Percentiles rank a stretch among this genome's conserved stretches.
Evolutionary conservation across 2,329 filamentous ascomycete genomes (phyloP).

Genomic region (Paecilomyces formosus): DNA sequence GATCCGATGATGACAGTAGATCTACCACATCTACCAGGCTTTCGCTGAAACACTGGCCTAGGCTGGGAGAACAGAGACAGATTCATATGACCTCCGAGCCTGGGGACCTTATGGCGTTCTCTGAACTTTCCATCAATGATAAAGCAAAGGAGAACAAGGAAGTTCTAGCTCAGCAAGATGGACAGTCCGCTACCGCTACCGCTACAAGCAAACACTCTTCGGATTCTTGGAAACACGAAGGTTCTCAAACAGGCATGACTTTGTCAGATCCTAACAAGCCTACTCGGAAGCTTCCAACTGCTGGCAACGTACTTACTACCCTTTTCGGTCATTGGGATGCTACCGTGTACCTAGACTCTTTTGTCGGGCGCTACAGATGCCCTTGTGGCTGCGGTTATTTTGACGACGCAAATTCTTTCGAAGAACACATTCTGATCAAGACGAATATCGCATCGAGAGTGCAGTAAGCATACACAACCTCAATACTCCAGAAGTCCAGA

Average conservation of each 20-base stretch:
- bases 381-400: slow-evolving; percentile 23
- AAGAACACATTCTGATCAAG: slow-evolving; percentile 21
- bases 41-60: slow-evolving; percentile 18
- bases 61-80: slow-evolving; percentile 1
- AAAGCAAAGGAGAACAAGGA: background rate
- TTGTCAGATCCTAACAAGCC: background rate
- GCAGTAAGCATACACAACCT: slow-evolving; percentile 8
- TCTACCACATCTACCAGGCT: slow-evolving; percentile 3
- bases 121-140: slow-evolving; percentile 2
- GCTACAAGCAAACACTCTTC: background rate
- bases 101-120: slow-evolving; percentile 15
- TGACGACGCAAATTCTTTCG: slow-evolving; percentile 16
- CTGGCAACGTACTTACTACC: slow-evolving; percentile 7
- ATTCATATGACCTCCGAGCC: background rate
- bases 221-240: background rate
- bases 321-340: slow-evolving; percentile 15
- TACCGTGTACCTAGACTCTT: slow-evolving; percentile 22
- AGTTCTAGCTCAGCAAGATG: background rate
- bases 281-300: slow-evolving; percentile 1
- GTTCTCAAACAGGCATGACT: background rate
- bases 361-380: slow-evolving; percentile 25
- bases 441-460: slow-evolving; percentile 7
- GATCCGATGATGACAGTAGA: slow-evolving; percentile 1
- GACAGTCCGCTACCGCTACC: background rate
- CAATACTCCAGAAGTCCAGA: background rate